Conservation (phyloP, 2,329 filamentous ascomycete species). For the Fusarium clavum region DNA sequence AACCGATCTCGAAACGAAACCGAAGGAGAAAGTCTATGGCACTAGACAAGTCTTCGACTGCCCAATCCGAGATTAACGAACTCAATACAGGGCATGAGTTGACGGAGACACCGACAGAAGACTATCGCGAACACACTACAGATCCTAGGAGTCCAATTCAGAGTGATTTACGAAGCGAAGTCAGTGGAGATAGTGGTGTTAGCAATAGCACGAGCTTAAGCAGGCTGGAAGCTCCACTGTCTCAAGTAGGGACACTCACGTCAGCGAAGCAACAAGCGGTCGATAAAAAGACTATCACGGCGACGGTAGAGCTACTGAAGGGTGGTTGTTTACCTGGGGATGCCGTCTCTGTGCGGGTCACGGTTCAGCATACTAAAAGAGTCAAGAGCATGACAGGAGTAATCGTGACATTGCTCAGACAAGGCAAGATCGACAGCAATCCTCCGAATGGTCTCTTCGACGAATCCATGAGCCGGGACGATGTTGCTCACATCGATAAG, state of each 20-base stretch:
- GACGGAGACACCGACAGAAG: constrained; percentile 57
- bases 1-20: constrained; percentile 80
- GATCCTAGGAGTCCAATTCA: constrained; percentile 58
- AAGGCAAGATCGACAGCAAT: constrained; percentile 87
- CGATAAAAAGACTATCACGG: constrained; percentile 84
- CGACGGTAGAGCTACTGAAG: constrained; percentile 83
- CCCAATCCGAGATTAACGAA: constrained; percentile 56
- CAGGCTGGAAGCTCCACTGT: constrained; percentile 57
- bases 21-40: constrained; percentile 69
- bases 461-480: constrained; percentile 67
- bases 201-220: constrained; percentile 75
- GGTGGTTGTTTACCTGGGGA: constrained; percentile 90
- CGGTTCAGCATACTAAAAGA: constrained; percentile 86
- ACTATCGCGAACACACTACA: constrained; percentile 50
- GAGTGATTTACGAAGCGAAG: constrained; percentile 72
- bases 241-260: constrained; percentile 49
- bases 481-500: constrained; percentile 76
- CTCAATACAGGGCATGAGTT: constrained; percentile 51
- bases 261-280: constrained; percentile 57
- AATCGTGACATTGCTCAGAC: constrained; percentile 90
- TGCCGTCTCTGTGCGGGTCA: constrained; percentile 80
- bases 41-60: constrained; percentile 58
- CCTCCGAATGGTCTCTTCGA: constrained; percentile 65
- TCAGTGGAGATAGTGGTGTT: constrained; percentile 76
- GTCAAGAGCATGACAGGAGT: constrained; percentile 93